A percentile compares a stretch with the other conserved stretches of the same genome.
Conservation (phyloP, 2,329 filamentous ascomycete genomes). For the Aspergillus terreus region DNA sequence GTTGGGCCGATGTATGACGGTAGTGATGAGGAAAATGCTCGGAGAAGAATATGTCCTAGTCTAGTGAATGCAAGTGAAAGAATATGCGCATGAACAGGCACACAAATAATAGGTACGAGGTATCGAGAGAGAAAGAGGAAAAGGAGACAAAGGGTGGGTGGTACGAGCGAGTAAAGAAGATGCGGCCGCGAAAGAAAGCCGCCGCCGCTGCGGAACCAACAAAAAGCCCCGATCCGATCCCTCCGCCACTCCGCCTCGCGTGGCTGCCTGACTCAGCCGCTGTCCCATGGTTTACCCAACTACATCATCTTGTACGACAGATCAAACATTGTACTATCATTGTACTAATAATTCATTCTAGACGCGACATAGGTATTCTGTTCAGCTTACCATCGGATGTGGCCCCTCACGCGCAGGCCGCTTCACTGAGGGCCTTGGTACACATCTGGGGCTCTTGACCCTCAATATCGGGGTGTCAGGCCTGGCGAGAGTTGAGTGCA, state of each 20-base stretch:
- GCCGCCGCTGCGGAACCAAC: conserved; percentile 3
- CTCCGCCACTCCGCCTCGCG: conserved; percentile 13
- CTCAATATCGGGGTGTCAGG: no score
- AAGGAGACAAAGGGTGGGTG: conserved; percentile 4
- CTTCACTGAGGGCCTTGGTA: no score
- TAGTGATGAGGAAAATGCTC: conserved; percentile 1
- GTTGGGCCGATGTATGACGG: background rate
- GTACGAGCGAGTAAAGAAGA: conserved; percentile 1
- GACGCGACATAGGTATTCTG: no score
- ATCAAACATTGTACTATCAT: no score
- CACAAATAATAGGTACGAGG: conserved; percentile 8
- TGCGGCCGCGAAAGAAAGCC: background rate
- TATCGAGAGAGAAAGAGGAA: conserved; percentile 7
- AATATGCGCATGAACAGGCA: background rate
- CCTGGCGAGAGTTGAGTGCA: no score
- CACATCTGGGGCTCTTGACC: no score
- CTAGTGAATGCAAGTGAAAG: conserved; percentile 1
- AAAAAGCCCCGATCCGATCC: conserved; percentile 7
- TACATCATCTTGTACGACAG: no score
- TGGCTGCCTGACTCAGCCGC: background rate
- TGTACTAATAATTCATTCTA: no score
- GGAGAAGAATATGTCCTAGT: conserved; percentile 13
- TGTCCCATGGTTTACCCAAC: background rate
- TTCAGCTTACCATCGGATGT: no score
- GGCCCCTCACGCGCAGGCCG: no score